Evolutionary conservation across 2,329 filamentous ascomycete genomes (phyloP).

Genomic region (Penicillium sp.): DNA sequence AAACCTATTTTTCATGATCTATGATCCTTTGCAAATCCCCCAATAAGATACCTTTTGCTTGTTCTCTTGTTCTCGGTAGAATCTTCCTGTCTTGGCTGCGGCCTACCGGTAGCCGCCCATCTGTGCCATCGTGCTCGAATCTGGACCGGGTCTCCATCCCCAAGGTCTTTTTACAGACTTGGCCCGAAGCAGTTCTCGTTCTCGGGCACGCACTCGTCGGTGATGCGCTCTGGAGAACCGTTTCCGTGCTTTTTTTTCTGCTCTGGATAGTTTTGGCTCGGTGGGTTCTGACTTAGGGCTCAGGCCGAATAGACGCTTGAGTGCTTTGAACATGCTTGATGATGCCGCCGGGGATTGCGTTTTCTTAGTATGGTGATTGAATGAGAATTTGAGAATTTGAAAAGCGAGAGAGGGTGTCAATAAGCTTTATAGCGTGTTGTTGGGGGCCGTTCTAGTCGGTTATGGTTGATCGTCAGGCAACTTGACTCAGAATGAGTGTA

Average conservation of each 20-base stretch:
- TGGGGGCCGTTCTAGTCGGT: too few species aligned
- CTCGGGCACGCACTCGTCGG: neutral
- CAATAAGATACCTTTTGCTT: slow-evolving; percentile 10
- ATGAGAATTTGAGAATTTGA: neutral
- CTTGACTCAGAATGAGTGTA: too few species aligned
- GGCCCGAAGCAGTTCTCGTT: neutral
- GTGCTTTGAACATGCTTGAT: neutral
- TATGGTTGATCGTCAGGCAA: too few species aligned
- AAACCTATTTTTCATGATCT: slow-evolving; percentile 8
- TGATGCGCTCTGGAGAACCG: neutral
- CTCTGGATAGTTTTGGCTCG: neutral
- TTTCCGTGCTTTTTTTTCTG: neutral
- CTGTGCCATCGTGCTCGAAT: neutral
- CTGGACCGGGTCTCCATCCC: neutral
- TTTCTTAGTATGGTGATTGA: too few species aligned
- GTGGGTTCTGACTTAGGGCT: neutral
- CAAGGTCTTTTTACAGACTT: neutral
- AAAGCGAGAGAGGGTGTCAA: neutral
- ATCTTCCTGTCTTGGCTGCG: neutral
- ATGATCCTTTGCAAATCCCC: neutral
- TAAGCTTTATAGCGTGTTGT: neutral
- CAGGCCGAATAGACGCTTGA: neutral
- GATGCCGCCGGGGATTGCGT: too few species aligned
- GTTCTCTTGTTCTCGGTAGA: neutral
- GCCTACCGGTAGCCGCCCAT: neutral